phyloP scores from a whole-genome alignment of 2,329 filamentous ascomycete species.

The Ascochyta viciae-villosae region DNA sequence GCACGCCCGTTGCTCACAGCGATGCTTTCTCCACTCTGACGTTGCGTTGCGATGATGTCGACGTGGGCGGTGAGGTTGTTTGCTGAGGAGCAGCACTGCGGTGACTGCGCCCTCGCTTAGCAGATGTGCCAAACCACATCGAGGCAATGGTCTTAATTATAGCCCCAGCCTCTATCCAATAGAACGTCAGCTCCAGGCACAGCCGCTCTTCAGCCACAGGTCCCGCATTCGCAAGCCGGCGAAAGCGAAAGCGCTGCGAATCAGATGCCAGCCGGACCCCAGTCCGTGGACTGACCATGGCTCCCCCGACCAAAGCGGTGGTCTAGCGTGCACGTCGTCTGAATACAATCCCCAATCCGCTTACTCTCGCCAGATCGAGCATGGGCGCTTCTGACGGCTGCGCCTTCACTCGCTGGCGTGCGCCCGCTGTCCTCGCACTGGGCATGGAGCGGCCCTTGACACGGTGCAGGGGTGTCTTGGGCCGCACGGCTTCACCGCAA shows the following conservation, averaged over 20 bases:
- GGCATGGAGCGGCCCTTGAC: constrained; percentile 31
- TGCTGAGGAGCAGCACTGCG: constrained; percentile 11
- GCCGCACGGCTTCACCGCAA: constrained; percentile 43
- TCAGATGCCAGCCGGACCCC: constrained; percentile 25
- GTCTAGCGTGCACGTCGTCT: constrained; percentile 33
- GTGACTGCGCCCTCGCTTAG: constrained; percentile 31
- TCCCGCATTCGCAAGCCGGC: constrained; percentile 21
- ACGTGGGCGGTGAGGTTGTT: constrained; percentile 29
- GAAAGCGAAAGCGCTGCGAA: constrained; percentile 35
- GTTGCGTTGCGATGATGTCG: constrained; percentile 2
- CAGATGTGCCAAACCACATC: constrained; percentile 14
- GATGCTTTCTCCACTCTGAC: background rate
- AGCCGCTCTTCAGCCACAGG: constrained; percentile 40
- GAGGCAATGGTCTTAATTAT: constrained; percentile 32
- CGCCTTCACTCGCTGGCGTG: constrained; percentile 30
- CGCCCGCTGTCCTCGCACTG: constrained; percentile 27
- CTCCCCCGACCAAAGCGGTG: constrained; percentile 41
- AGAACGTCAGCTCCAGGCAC: constrained; percentile 19
- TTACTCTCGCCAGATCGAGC: constrained; percentile 37
- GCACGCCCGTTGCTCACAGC: background rate
- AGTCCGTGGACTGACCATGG: constrained; percentile 23
- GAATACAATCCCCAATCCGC: constrained; percentile 36
- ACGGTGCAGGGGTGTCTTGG: constrained; percentile 29
- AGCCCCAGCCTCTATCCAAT: constrained; percentile 27
- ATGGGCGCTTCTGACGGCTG: constrained; percentile 27